phyloP scores from a whole-genome alignment of 495 filamentous ascomycete species.

The Aspergillus sclerotiicarbonarius region DNA sequence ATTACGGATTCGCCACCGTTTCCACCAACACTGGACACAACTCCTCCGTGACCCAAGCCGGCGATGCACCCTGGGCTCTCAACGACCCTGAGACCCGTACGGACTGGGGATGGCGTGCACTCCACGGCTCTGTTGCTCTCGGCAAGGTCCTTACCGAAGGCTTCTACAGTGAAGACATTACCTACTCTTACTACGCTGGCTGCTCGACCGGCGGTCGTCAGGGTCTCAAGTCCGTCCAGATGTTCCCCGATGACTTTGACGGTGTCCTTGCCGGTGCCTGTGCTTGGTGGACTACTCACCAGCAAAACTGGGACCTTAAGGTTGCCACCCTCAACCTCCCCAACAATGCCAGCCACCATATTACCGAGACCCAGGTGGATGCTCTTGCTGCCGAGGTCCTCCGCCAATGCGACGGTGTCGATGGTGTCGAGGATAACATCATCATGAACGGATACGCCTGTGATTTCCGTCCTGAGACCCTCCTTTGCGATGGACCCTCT shows the following conservation, averaged over 20 bases:
- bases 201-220: conserved; percentile 62
- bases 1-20: conserved; percentile 50
- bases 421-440: conserved; percentile 1
- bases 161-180: conserved; percentile 42
- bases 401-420: not conserved
- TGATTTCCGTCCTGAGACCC: not conserved
- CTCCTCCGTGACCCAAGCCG: conserved; percentile 18
- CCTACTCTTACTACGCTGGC: conserved; percentile 55
- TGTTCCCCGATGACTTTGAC: conserved; percentile 44
- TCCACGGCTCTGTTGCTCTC: conserved; percentile 20
- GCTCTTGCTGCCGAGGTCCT: not conserved
- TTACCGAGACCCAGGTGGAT: not conserved
- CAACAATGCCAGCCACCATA: conserved; percentile 1
- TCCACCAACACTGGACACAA: conserved; percentile 58
- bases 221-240: conserved; percentile 52
- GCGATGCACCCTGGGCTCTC: conserved; percentile 47
- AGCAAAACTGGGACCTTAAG: conserved; percentile 9
- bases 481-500: not conserved
- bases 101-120: conserved; percentile 21
- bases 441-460: conserved; percentile 6
- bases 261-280: conserved; percentile 4
- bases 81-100: conserved; percentile 35
- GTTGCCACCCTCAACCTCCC: conserved; percentile 3
- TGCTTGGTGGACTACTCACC: conserved; percentile 10
- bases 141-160: conserved; percentile 30